Percentiles rank a stretch among this genome's conserved stretches.
These are phyloP conservation scores for Krasilnikovozyma curviuscula DNA, from an alignment of 768 basidiomycete genomes.

Conservation along the genomic window DNA sequence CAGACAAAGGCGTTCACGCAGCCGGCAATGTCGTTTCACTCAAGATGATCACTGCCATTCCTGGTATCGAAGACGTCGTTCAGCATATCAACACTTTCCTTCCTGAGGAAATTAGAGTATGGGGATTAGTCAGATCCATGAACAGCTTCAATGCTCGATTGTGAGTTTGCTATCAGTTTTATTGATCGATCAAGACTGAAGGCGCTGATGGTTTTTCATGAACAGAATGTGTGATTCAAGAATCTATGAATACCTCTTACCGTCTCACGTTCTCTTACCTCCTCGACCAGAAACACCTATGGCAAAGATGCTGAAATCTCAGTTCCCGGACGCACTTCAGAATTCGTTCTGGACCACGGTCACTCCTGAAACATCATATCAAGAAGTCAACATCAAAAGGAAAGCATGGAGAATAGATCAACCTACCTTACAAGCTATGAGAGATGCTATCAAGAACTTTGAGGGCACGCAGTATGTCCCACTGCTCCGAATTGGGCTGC, in stretches of 20 bases:
- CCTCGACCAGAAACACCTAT: slow-evolving; percentile 59
- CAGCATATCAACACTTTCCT: slow-evolving; percentile 62
- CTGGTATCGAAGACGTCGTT: slow-evolving; percentile 42
- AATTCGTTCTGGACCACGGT: background rate
- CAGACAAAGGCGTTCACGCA: slow-evolving; percentile 93
- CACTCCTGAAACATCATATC: slow-evolving; percentile 12
- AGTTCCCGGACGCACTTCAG: background rate
- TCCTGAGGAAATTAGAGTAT: slow-evolving; percentile 81
- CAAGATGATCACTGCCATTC: slow-evolving; percentile 65
- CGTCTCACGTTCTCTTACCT: slow-evolving; percentile 76
- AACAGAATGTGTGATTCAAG: slow-evolving; percentile 74
- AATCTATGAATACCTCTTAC: slow-evolving; percentile 94
- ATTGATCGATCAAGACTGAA: background rate
- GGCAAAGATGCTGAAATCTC: slow-evolving; percentile 17
- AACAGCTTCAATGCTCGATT: slow-evolving; percentile 30
- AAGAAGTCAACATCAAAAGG: slow-evolving; percentile 14
- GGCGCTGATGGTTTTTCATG: background rate
- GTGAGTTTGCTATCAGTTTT: slow-evolving; percentile 13
- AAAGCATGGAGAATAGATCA: slow-evolving; percentile 43
- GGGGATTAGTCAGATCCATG: slow-evolving; percentile 51
- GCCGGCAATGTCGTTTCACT: slow-evolving; percentile 75
- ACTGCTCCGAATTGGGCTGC: background rate
- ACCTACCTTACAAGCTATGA: slow-evolving; percentile 39
- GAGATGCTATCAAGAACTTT: slow-evolving; percentile 42
- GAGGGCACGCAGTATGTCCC: slow-evolving; percentile 49